Base-by-base conservation (phyloP, 371 early-diverging fungal species). In the Mortierella sp. region DNA sequence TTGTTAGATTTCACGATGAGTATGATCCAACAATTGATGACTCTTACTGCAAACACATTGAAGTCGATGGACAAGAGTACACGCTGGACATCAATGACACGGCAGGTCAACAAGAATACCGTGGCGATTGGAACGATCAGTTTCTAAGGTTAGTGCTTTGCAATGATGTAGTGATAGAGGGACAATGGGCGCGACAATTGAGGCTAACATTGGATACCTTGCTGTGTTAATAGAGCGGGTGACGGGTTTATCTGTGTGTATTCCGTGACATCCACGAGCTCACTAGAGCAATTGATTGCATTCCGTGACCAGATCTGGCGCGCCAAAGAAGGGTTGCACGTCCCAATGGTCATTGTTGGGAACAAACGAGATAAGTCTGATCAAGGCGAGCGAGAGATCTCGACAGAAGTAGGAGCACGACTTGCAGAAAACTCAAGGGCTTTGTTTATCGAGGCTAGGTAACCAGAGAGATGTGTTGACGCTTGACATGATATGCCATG, bases 301-400 rank as follows among this genome's bases (percentile, higher is more conserved):
- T 69, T 79, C 51, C 58, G 76, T 16, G 58, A 74, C 49, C 81
- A 81, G 54, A 79, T 81, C 54, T 64, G 69, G 59, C 64, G 72
- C 3, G 81, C 78, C 41, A 71, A 70, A 25, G 81, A 81, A 43
- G 17, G 34, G 16, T 74, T 67, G 21, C 53, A 79, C 37, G 81
- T 88, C 39, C 88, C 88, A 1, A 86, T 86, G 54, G 80, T 89
- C 28, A 57, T 91, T 24, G 81, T 90, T 0, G 91, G 86, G 29
- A 91, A 91, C 72, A 91, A 91, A 67, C 83, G 78, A 31, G 91
- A 91, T 67, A 39, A 48, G n/a, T 60, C 89, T 45, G 74, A 78
- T 19, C 65, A 71, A 12, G 79, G 84, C 53, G 74, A 86, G 24
- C 74, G 83, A 55, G 86, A n/a, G n/a, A n/a, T 91, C 0, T 60